Evolutionary conservation across 441 rosid genomes (phyloP).

Genomic region (Gossypium aridum): DNA sequence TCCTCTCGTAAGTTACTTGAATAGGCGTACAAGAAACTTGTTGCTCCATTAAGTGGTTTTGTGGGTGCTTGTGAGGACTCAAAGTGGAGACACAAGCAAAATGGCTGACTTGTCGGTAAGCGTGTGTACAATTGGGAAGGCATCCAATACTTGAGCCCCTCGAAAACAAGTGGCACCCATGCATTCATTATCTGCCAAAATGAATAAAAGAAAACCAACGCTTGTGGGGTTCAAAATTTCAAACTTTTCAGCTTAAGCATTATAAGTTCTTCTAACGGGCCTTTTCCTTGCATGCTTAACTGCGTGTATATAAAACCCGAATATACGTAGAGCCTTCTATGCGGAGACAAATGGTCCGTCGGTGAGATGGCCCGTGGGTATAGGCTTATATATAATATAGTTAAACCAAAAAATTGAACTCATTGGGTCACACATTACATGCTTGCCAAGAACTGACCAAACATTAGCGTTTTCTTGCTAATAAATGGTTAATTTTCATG

Average conservation of each 20-base stretch:
- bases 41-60: neutral
- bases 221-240: neutral
- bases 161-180: slow-evolving; percentile 41
- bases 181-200: slow-evolving; percentile 22
- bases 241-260: neutral
- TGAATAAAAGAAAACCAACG: neutral
- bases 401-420: no score
- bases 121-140: slow-evolving; percentile 27
- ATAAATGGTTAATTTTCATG: neutral
- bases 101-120: neutral
- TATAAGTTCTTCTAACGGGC: neutral
- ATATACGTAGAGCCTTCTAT: neutral
- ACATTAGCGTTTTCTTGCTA: neutral
- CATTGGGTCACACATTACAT: no score
- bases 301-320: neutral
- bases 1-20: neutral
- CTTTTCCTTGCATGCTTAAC: neutral
- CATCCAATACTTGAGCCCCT: slow-evolving; percentile 24
- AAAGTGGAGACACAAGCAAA: neutral
- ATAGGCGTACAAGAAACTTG: no score
- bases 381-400: no score
- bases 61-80: neutral
- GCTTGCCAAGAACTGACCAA: neutral
- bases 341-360: neutral
- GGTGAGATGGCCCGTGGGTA: neutral